phyloP scores from a whole-genome alignment of 2,329 filamentous ascomycete species.

The Niveomyces coronatus region DNA sequence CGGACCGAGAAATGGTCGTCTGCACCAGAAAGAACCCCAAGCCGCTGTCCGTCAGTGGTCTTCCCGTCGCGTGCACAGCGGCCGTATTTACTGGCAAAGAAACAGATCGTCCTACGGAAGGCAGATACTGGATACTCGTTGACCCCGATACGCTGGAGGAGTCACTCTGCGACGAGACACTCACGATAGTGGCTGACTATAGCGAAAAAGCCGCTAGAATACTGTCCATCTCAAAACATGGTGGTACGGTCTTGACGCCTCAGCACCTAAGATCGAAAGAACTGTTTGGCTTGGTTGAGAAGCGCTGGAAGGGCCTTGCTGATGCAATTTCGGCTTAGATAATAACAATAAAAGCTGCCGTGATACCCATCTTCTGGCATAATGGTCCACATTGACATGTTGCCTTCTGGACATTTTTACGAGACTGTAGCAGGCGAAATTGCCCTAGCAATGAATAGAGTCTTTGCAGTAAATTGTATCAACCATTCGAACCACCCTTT shows the following conservation, averaged over 20 bases:
- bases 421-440: slow-evolving; percentile 1
- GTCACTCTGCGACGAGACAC: slow-evolving; percentile 66
- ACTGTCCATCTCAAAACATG: slow-evolving; percentile 70
- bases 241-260: slow-evolving; percentile 60
- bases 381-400: not conserved
- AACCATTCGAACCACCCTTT: slow-evolving; percentile 78
- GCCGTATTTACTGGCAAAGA: slow-evolving; percentile 63
- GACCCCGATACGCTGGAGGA: slow-evolving; percentile 92
- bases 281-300: slow-evolving; percentile 28
- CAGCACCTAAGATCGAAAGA: slow-evolving; percentile 55
- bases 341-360: slow-evolving; percentile 20
- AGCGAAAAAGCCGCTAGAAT: slow-evolving; percentile 44
- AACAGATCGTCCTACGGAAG: slow-evolving; percentile 32
- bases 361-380: slow-evolving; percentile 16
- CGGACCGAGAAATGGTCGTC: slow-evolving; percentile 66
- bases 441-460: slow-evolving; percentile 7
- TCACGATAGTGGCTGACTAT: slow-evolving; percentile 72
- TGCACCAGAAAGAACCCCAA: slow-evolving; percentile 53
- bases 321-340: slow-evolving; percentile 28
- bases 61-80: slow-evolving; percentile 70
- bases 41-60: slow-evolving; percentile 48
- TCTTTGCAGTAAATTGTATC: slow-evolving; percentile 44
- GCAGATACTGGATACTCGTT: slow-evolving; percentile 63
- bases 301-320: slow-evolving; percentile 27
- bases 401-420: not conserved